Percentiles rank a stretch among this genome's conserved stretches.
phyloP scores from a whole-genome alignment of 768 basidiomycete species.

The Tulasnella calospora region DNA sequence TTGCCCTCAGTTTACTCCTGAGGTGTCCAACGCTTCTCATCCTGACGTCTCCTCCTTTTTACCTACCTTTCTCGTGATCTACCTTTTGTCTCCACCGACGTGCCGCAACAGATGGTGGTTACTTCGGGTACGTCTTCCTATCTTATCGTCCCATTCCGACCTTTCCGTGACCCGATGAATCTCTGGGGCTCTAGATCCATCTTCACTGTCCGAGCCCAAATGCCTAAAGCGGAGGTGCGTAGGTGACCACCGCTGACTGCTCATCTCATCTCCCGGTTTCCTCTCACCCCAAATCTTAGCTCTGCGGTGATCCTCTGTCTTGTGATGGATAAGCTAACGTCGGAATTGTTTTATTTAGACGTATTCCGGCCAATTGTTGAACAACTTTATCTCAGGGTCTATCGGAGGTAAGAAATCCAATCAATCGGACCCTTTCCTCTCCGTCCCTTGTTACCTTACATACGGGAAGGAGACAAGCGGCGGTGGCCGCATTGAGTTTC shows the following conservation, averaged over 20 bases:
- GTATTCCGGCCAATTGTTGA: conserved; percentile 64
- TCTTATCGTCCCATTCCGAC: conserved; percentile 1
- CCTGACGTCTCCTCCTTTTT: background rate
- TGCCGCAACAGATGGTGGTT: conserved; percentile 61
- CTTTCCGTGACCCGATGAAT: background rate
- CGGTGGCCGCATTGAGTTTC: background rate
- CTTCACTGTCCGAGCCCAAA: conserved; percentile 68
- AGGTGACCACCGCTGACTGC: background rate
- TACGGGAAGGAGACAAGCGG: background rate
- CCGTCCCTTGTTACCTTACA: background rate
- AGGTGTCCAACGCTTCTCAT: background rate
- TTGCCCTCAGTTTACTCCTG: background rate
- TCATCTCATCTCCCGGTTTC: too few species aligned
- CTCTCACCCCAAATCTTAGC: background rate
- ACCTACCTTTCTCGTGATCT: background rate
- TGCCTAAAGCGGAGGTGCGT: conserved; percentile 81
- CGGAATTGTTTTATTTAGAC: conserved; percentile 42
- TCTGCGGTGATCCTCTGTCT: background rate
- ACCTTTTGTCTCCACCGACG: conserved; percentile 28
- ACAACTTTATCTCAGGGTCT: conserved; percentile 88
- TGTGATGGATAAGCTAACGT: background rate
- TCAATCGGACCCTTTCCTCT: conserved; percentile 1
- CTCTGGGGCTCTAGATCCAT: conserved; percentile 49
- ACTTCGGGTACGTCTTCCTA: conserved; percentile 59
- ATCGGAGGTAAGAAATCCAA: conserved; percentile 58